Conservation (phyloP, 163 green algal species). For the Chlorella variabilis region DNA sequence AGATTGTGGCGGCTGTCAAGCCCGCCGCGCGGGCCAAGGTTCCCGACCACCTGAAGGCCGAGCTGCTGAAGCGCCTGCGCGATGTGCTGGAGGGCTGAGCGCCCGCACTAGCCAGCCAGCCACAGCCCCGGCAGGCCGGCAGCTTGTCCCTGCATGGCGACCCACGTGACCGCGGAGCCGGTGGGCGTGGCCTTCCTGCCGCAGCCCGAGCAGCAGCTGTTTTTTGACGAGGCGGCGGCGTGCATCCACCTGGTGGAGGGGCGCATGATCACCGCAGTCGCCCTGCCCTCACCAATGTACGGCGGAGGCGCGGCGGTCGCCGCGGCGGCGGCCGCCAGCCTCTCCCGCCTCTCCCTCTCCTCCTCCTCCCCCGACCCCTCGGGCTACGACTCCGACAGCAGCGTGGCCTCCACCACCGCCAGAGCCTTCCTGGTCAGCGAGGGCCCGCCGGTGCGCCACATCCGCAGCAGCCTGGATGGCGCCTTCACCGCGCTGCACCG, state of each 20-base stretch:
- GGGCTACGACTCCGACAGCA: conserved; percentile 20
- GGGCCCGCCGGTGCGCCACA: conserved; percentile 33
- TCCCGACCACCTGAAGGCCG: conserved; percentile 38
- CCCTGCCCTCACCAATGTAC: background rate
- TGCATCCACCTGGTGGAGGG: conserved; percentile 45
- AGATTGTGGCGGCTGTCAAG: conserved; percentile 29
- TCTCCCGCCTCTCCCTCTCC: background rate
- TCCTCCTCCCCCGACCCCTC: background rate
- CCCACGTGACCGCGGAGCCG: conserved; percentile 32
- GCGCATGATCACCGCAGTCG: conserved; percentile 30
- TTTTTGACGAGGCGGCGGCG: conserved; percentile 27
- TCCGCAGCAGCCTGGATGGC: conserved; percentile 38
- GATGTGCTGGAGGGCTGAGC: conserved; percentile 34
- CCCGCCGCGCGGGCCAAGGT: conserved; percentile 16
- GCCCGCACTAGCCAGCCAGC: background rate
- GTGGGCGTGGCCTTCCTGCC: conserved; percentile 25
- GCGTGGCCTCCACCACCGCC: conserved; percentile 10
- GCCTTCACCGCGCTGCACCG: conserved; percentile 42
- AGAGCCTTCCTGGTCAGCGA: conserved; percentile 38
- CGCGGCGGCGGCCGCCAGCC: background rate
- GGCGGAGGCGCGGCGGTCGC: background rate
- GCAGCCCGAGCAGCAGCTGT: conserved; percentile 33
- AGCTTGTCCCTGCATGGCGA: background rate
- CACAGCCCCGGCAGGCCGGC: background rate
- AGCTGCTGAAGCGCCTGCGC: conserved; percentile 33